Evolutionary conservation across 345 rosid species (phyloP), one percentile per base, ranked within the genome.

Genomic region (Clarkia xantiana): DNA sequence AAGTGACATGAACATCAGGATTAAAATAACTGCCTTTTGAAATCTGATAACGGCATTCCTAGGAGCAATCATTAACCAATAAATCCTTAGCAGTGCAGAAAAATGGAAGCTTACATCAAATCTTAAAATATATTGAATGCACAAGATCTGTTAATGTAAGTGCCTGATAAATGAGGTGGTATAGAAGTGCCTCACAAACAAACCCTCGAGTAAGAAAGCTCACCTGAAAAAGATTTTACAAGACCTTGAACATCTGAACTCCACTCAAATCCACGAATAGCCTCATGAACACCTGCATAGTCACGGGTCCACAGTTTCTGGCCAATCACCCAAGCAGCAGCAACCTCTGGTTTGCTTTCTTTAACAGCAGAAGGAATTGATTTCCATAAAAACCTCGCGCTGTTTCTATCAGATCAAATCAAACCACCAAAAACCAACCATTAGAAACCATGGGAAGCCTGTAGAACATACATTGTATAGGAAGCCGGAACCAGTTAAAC

Each of bases 341-440:
- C 75, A 14, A 82, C 65, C 56, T 84, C 95, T 0, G 77, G 81
- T 52, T 71, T 76, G 75, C 58, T 80, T 67, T 84, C 95, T 61
- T 82, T 86, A 47, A 82, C 55, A 10, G 61, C 40, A 2, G 71
- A 43, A 56, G 93, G 89, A 60, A 91, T 76, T 9, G 93, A 64
- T 56, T 82, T 85, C 95, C 95, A 89, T 14, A 82, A 77, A 59
- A 78, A 89, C 42, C 95, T 74, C 0, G 94, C 80, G 25, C 87
- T 78, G 38, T 80, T 82, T 60, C 97, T 89, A 78, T 59, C 69
- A 41, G 19, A 43, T 25, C 11, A 36, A 51, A 48, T 22, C 0
- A 40, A 1, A 58, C 29, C 14, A 18, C 14, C 22, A 20, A 40
- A 14, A 49, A 44, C 45, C 46, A 47, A 38, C 17, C 6, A 44